Base-by-base conservation (phyloP, 2,329 filamentous ascomycete species). In the Dothidotthia symphoricarpi region DNA sequence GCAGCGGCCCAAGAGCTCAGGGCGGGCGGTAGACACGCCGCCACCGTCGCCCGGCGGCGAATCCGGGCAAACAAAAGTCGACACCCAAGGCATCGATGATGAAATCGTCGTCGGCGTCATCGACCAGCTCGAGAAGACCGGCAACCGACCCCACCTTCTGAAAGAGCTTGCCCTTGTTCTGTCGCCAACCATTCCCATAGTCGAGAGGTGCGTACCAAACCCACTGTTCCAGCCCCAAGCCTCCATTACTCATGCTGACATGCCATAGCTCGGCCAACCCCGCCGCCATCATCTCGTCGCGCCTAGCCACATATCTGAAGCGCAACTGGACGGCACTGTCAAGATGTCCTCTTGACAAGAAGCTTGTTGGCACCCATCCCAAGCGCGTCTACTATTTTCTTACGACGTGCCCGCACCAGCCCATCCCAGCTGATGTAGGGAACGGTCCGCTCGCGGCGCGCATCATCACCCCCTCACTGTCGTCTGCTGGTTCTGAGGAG, bases 361-460 rank as follows among this genome's bases (percentile, higher is more conserved):
- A 95, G 69, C 80, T 96, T 37, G 88, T 96, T 64, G 83, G 86
- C 27, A 85, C 91, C 28, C 91, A 97, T 64, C 93, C 93, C 14
- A 86, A 91, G 63, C 88, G 93, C 68, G 90, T 94, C 31, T 97
- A 95, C 74, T 97, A 94, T 71, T 97, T 90, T 71, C 80, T 98
- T 43, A 95, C 88, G 26, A 95, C 86, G n/a, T 85, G 78, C 59
- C 82, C 86, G 31, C 87, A 85, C 61, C 88, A 91, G 63, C 81
- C 88, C 25, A 81, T 97, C 14, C 88, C 88, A 2, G 80, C 86
- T 49, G 76, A 80, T 35, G 72, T 75, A 39, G 73, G 78, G 56
- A 67, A 71, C 56, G 57, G 75, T 49, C 64, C 61, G 49, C 72
- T 56, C 39, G 70, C 74, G 45, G 71, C 73, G 39, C 74, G 81